phyloP scores from a whole-genome alignment of 768 basidiomycete genomes.

The Lactarius psammicola region DNA sequence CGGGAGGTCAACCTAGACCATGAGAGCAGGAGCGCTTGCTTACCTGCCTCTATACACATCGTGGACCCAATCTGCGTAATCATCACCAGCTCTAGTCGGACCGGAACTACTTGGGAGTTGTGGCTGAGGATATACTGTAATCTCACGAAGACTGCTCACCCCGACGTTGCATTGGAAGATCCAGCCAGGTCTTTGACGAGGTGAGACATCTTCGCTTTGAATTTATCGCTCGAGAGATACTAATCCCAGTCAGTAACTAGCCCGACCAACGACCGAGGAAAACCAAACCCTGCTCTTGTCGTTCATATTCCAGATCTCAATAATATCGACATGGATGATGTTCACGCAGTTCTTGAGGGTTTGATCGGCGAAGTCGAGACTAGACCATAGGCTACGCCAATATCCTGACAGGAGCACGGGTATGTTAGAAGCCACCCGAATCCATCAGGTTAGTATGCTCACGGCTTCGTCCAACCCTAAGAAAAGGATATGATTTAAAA shows the following conservation, averaged over 20 bases:
- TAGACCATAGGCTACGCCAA: conserved; percentile 9
- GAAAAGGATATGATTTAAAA: neutral
- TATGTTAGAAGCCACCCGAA: neutral
- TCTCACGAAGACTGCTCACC: neutral
- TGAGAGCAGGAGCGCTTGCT: neutral
- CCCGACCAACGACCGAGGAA: neutral
- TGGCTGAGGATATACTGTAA: neutral
- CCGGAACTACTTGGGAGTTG: neutral
- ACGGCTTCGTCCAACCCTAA: neutral
- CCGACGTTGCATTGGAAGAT: neutral
- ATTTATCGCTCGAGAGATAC: conserved; percentile 8
- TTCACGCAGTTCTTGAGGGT: neutral
- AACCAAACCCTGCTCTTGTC: conserved; percentile 1
- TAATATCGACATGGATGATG: conserved; percentile 10
- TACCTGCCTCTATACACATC: neutral
- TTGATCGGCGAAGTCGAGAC: neutral
- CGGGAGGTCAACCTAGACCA: neutral
- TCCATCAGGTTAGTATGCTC: neutral
- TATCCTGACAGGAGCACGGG: neutral
- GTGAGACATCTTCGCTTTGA: conserved; percentile 4
- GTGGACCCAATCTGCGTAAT: neutral
- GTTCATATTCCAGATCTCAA: conserved; percentile 11
- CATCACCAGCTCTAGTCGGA: too few relatives aligned
- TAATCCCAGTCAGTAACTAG: neutral
- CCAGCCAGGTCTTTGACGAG: conserved; percentile 6